Evolutionary conservation across 495 filamentous ascomycete genomes (phyloP).

Genomic region (Penicillium riverlandense): DNA sequence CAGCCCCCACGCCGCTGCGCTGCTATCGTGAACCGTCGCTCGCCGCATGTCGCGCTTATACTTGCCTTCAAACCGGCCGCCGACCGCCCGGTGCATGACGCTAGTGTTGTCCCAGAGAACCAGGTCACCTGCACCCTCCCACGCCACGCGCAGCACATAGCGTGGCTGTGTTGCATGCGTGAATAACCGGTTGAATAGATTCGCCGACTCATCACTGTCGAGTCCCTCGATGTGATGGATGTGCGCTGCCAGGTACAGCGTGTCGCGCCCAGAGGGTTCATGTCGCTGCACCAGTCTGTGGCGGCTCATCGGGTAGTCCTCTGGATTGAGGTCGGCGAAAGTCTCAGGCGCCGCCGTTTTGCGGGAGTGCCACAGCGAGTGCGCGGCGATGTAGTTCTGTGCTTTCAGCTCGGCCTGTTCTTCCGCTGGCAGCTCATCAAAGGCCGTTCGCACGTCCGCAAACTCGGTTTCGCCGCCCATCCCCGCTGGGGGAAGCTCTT

Average conservation of each 20-base stretch:
- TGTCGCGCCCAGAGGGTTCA: conserved; percentile 45
- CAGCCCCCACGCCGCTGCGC: conserved; percentile 29
- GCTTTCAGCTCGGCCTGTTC: conserved; percentile 29
- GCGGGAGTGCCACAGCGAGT: conserved; percentile 47
- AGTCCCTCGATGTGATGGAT: conserved; percentile 49
- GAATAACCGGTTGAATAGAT: conserved; percentile 37
- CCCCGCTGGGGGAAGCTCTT: conserved; percentile 41
- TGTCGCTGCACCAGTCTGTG: conserved; percentile 47
- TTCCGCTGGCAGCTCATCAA: conserved; percentile 36
- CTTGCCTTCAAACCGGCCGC: conserved; percentile 43
- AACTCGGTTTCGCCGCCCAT: conserved; percentile 52
- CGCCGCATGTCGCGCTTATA: conserved; percentile 46
- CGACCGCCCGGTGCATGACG: conserved; percentile 46
- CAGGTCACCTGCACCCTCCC: conserved; percentile 43
- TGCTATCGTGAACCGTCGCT: conserved; percentile 45
- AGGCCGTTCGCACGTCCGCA: conserved; percentile 50
- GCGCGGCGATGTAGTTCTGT: conserved; percentile 46
- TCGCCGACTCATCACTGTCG: conserved; percentile 20
- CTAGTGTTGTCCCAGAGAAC: conserved; percentile 56
- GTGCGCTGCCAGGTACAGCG: conserved; percentile 49
- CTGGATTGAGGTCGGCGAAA: conserved; percentile 42
- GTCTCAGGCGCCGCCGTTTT: conserved; percentile 45
- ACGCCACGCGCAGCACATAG: conserved; percentile 39
- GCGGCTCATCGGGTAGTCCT: conserved; percentile 32
- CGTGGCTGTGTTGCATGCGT: conserved; percentile 42